Evolutionary conservation across 208 protist species (phyloP), one percentile per base, ranked within the genome.

Genomic region (Leishmania turanica): DNA sequence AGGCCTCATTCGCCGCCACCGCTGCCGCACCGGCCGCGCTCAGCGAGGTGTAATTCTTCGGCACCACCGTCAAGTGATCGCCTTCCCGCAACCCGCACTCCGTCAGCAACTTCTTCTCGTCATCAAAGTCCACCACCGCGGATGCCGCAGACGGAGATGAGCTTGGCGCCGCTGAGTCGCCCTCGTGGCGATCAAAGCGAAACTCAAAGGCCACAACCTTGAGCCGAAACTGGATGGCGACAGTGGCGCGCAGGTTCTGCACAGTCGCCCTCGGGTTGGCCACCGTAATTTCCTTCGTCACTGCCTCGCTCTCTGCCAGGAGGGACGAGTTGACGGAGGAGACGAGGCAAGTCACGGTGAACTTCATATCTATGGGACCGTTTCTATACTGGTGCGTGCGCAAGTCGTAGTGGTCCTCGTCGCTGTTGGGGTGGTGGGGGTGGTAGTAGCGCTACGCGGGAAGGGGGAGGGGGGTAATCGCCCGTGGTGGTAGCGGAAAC

Each of bases 211-310:
- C 81, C 53, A 90, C 47, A 24, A 92, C 85, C 17, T 87, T 87
- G 3, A 96, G 78, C 1, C 88, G 87, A 77, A 97, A 95, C 85
- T 92, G 88, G 21, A 97, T 90, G 9, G 93, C 90, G 40, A 90
- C 90, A 27, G 87, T 92, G 15, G 92, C 92, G 9, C 95, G 91
- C 60, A 97, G 65, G 68, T 90, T 96, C 40, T 88, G 87, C 51
- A 97, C 74, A 17, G 89, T 96, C 11, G 95, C 95, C 2, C 81
- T 84, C 17, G 95, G 91, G 77, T 97, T 96, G 27, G 85, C 80
- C 69, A 97, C 90, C 21, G 89, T 81, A 7, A 97, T 78, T 77
- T 96, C 92, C 85, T 96, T 92, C 66, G 82, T 93, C n/a, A 78
- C 71, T 24, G 78, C 83, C 74, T 83, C 83, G 27, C 77, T 75